Conservation (phyloP, 2,329 filamentous ascomycete species). For the Rhinocladiella mackenziei region DNA sequence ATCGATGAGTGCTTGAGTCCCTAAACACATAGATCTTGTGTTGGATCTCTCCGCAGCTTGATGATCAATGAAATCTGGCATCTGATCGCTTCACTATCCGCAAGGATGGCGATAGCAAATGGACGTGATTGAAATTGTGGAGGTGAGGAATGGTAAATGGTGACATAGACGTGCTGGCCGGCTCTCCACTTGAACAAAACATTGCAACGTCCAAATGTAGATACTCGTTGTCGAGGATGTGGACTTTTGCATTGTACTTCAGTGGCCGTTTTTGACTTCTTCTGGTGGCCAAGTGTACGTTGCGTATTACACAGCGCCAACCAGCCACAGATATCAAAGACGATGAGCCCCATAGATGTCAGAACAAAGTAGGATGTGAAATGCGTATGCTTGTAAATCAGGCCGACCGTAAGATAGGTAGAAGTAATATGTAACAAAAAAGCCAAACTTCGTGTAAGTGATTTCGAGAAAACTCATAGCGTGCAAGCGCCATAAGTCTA, state of each 20-base stretch:
- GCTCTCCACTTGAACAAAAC: conserved; percentile 56
- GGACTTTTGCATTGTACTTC: not conserved
- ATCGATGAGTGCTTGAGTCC: not conserved
- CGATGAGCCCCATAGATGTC: conserved; percentile 1
- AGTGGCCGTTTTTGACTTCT: not conserved
- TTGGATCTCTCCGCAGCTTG: conserved; percentile 3
- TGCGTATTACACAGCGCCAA: too few relatives aligned
- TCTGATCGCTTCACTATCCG: not conserved
- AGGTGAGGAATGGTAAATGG: conserved; percentile 51
- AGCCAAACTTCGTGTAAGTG: conserved; percentile 53
- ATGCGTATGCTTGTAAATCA: conserved; percentile 5
- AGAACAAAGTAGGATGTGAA: conserved; percentile 4
- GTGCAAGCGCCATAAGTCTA: conserved; percentile 49
- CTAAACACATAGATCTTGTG: not conserved
- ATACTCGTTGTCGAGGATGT: conserved; percentile 5
- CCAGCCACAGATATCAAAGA: conserved; percentile 7
- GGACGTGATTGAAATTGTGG: conserved; percentile 59
- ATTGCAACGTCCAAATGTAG: conserved; percentile 30
- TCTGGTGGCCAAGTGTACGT: not conserved
- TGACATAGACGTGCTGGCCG: conserved; percentile 60
- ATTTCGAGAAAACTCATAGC: conserved; percentile 47
- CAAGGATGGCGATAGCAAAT: conserved; percentile 52
- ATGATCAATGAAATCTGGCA: conserved; percentile 1
- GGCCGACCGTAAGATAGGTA: conserved; percentile 1
- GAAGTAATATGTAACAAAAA: conserved; percentile 1